These are phyloP conservation scores for Heliamphora ciliata DNA, from an alignment of 179 eudicot species.

Conservation along the genomic window DNA sequence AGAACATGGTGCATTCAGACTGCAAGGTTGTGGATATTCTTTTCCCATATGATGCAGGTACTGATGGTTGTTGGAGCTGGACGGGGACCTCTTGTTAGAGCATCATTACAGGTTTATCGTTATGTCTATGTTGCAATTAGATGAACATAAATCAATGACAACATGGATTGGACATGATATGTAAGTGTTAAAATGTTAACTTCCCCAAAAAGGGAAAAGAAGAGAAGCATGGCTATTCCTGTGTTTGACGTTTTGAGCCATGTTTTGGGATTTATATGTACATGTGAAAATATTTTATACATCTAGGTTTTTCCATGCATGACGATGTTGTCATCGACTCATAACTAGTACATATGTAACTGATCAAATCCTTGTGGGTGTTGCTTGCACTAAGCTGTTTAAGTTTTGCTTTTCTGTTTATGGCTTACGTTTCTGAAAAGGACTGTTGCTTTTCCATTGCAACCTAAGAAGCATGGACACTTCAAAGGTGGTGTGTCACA, in stretches of 20 bases:
- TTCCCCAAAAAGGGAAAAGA: not conserved
- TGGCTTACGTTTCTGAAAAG: not conserved
- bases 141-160: not conserved
- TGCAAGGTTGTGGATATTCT: slow-evolving; percentile 2
- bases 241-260: not conserved
- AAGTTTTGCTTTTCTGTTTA: not conserved
- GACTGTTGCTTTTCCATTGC: not conserved
- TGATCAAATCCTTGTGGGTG: slow-evolving; percentile 5
- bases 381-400: slow-evolving; percentile 1
- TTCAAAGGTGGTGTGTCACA: no score
- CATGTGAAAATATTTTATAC: not conserved
- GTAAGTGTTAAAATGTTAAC: not conserved
- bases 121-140: not conserved
- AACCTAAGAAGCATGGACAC: not conserved
- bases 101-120: slow-evolving; percentile 67
- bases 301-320: not conserved
- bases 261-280: not conserved
- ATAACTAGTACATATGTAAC: not conserved
- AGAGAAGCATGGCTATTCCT: not conserved
- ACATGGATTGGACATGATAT: not conserved
- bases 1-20: slow-evolving; percentile 2
- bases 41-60: slow-evolving; percentile 37
- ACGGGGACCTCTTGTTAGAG: slow-evolving; percentile 94
- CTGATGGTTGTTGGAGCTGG: slow-evolving; percentile 99
- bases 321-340: not conserved